phyloP scores from a whole-genome alignment of 768 basidiomycete genomes.

The Nidularia pulvinata region DNA sequence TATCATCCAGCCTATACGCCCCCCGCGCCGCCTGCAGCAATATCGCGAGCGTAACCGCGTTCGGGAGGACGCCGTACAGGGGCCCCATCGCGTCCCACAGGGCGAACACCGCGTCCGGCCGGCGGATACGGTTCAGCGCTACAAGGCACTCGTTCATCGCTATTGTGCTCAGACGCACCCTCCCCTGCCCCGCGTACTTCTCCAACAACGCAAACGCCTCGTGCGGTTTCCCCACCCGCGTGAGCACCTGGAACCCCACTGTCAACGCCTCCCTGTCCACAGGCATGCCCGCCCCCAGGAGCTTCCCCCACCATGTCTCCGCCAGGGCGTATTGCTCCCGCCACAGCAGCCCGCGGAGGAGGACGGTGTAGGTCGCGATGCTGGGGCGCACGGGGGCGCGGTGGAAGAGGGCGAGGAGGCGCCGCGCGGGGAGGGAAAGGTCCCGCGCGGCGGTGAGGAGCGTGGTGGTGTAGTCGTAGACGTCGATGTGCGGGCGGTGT shows the following conservation, averaged over 20 bases:
- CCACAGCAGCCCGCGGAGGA: slow-evolving; percentile 51
- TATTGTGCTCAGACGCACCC: slow-evolving; percentile 9
- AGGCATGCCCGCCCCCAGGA: slow-evolving; percentile 25
- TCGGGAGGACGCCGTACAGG: slow-evolving; percentile 58
- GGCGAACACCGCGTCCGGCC: slow-evolving; percentile 63
- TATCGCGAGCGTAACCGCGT: slow-evolving; percentile 53
- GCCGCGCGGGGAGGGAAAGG: slow-evolving; percentile 18
- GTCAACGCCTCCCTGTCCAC: slow-evolving; percentile 51
- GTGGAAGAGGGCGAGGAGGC: slow-evolving; percentile 35
- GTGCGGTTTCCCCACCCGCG: slow-evolving; percentile 37
- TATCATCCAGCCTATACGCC: slow-evolving; percentile 49
- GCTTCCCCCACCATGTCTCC: slow-evolving; percentile 37
- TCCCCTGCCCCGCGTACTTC: slow-evolving; percentile 18
- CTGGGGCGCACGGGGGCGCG: slow-evolving; percentile 31
- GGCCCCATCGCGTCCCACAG: slow-evolving; percentile 68
- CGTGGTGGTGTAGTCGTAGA: slow-evolving; percentile 45
- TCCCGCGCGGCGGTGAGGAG: slow-evolving; percentile 46
- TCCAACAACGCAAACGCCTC: slow-evolving; percentile 54
- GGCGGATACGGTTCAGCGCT: slow-evolving; percentile 44
- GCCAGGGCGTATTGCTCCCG: slow-evolving; percentile 40
- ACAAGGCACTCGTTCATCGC: slow-evolving; percentile 18
- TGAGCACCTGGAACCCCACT: slow-evolving; percentile 49
- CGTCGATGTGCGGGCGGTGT: slow-evolving; percentile 30
- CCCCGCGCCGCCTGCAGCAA: slow-evolving; percentile 61
- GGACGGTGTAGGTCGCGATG: slow-evolving; percentile 48